These are phyloP conservation scores for Phoma sp. DNA, from an alignment of 2,329 filamentous ascomycete genomes.

Conservation along the genomic window DNA sequence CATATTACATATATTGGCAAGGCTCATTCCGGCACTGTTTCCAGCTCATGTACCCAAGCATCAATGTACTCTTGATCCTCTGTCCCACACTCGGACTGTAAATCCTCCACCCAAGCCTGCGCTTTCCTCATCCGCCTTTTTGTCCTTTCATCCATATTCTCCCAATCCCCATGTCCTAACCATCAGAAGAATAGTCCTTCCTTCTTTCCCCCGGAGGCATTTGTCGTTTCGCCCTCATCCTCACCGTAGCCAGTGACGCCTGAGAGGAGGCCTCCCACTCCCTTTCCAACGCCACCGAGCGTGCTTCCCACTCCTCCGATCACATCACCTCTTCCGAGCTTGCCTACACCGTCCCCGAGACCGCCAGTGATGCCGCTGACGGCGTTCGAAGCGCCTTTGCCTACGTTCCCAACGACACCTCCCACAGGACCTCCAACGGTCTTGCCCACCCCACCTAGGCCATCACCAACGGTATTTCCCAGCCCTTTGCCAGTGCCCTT, in stretches of 20 bases:
- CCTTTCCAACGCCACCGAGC: constrained; percentile 50
- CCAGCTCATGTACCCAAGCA: constrained; percentile 16
- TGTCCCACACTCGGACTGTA: constrained; percentile 11
- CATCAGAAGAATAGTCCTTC: constrained; percentile 20
- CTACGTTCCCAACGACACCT: constrained; percentile 52
- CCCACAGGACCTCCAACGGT: constrained; percentile 51
- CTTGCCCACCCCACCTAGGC: constrained; percentile 48
- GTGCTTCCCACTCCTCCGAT: constrained; percentile 53
- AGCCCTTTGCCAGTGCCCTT: constrained; percentile 44
- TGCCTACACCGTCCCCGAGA: constrained; percentile 55
- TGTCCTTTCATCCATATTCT: constrained; percentile 9
- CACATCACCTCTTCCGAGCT: constrained; percentile 55
- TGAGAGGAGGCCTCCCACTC: constrained; percentile 47
- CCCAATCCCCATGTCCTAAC: constrained; percentile 14
- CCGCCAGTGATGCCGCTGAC: constrained; percentile 52
- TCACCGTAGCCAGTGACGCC: constrained; percentile 39
- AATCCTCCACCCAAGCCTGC: constrained; percentile 12
- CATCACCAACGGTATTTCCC: constrained; percentile 47
- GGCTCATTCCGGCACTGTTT: constrained; percentile 1
- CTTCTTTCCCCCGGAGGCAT: constrained; percentile 22
- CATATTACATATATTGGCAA: background rate
- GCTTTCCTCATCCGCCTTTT: constrained; percentile 10
- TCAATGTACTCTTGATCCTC: constrained; percentile 18
- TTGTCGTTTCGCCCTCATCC: constrained; percentile 26
- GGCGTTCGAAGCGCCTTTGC: constrained; percentile 52